Conservation (phyloP, 306 rosid genomes). For the Begonia fuchsioides region DNA sequence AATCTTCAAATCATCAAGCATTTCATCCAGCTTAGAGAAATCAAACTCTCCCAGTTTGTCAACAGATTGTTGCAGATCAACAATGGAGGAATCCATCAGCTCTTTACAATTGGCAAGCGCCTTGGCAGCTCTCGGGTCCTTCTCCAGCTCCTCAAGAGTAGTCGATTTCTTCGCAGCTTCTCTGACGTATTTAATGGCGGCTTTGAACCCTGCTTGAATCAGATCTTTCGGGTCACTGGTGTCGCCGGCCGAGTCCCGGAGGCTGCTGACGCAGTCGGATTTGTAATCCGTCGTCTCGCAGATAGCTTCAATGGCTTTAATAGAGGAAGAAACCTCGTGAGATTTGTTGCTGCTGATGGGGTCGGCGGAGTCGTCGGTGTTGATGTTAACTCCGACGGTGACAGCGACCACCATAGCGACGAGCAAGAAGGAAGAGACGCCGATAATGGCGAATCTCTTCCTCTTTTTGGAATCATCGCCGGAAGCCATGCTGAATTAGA, state of each 20-base stretch:
- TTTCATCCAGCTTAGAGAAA: slow-evolving; percentile 10
- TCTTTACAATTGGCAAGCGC: slow-evolving; percentile 47
- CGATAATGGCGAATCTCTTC: slow-evolving; percentile 3
- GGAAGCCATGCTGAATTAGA: neutral
- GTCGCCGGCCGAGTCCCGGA: slow-evolving; percentile 3
- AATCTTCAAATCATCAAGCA: slow-evolving; percentile 33
- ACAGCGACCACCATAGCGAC: slow-evolving; percentile 12
- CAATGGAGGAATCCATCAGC: slow-evolving; percentile 39
- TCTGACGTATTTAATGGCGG: slow-evolving; percentile 15
- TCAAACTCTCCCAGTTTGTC: slow-evolving; percentile 26
- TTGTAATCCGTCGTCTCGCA: slow-evolving; percentile 32
- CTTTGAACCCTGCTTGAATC: slow-evolving; percentile 22
- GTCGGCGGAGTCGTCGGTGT: neutral
- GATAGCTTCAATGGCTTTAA: neutral
- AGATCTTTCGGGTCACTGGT: slow-evolving; percentile 35
- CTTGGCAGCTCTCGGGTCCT: slow-evolving; percentile 30
- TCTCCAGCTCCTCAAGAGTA: slow-evolving; percentile 17
- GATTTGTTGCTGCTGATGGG: neutral
- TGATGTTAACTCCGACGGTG: slow-evolving; percentile 7
- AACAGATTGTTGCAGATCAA: slow-evolving; percentile 25
- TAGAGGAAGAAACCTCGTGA: neutral
- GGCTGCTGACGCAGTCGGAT: slow-evolving; percentile 32
- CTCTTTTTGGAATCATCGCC: slow-evolving; percentile 4
- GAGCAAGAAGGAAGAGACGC: slow-evolving; percentile 6
- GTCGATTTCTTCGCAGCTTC: slow-evolving; percentile 20